A percentile compares a stretch with the other conserved stretches of the same genome.
phyloP scores from a whole-genome alignment of 192 early-diverging fungal species.

The Diversispora eburnea region DNA sequence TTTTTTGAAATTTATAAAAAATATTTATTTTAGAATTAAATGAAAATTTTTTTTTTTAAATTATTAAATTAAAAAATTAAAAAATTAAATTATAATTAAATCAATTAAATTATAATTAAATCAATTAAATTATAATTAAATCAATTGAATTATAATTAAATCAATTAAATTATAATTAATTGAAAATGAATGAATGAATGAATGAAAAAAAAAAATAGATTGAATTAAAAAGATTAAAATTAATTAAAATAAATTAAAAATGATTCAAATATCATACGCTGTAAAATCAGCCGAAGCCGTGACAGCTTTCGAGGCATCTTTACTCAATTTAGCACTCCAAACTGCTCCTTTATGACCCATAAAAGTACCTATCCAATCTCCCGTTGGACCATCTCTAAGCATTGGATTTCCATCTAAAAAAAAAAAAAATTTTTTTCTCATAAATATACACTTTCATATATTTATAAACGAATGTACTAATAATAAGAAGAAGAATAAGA shows the following conservation, averaged over 20 bases:
- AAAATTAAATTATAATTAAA: slow-evolving; percentile 5
- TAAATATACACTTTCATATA: neutral
- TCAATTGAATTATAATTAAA: slow-evolving; percentile 7
- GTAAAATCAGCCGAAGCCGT: slow-evolving; percentile 94
- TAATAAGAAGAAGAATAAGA: neutral
- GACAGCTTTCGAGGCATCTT: slow-evolving; percentile 74
- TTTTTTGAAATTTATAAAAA: no score
- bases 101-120: no score
- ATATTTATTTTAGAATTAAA: no score
- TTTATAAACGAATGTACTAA: neutral
- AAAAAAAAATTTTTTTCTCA: slow-evolving; percentile 22
- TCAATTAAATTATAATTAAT: neutral
- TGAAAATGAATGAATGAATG: no score
- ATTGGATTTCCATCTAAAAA: slow-evolving; percentile 76
- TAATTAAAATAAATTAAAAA: neutral
- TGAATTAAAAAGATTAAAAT: neutral
- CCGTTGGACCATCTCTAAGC: slow-evolving; percentile 80
- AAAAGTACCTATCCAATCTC: slow-evolving; percentile 93
- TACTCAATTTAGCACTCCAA: slow-evolving; percentile 78
- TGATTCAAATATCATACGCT: slow-evolving; percentile 48
- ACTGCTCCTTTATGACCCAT: slow-evolving; percentile 90
- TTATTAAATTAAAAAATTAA: no score
- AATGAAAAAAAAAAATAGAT: neutral
- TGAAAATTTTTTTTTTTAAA: no score
- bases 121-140: neutral